Evolutionary conservation across 2,329 filamentous ascomycete genomes (phyloP), one percentile per base, ranked within the genome.

Genomic region (Exophiala spinifera): DNA sequence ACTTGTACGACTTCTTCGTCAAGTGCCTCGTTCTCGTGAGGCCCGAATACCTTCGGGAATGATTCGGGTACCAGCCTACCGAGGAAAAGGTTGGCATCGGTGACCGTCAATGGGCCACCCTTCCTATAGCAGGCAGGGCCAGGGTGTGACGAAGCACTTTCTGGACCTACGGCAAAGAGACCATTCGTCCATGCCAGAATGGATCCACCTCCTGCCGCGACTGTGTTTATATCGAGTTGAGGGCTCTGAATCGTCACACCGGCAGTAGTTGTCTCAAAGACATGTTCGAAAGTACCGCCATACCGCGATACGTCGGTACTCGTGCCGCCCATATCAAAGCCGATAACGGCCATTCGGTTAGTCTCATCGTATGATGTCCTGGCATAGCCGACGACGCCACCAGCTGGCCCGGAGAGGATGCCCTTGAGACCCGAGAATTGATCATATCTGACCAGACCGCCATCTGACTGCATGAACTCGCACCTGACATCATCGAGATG

Each of bases 391-490:
- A 96, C 91, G 0, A 96, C 91, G 37, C 91, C 91, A 28, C 90
- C 91, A n/a, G 91, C 91, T 1, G 91, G 91, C 0, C 91, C 91
- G 0, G 89, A 95, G 2, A 96, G 69, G 56, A 96, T 95, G 2
- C 89, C 90, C 64, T 87, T 85, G 3, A 96, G 74, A 0, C 91
- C 91, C 0, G 88, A 91, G 66, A 96, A 39, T 63, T 75, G 62
- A 31, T 64, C 60, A 4, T 71, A 65, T 47, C 71, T 67, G 4
- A 83, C 80, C 2, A 85, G 69, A 2, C 81, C 82, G 23, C 89
- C 89, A 60, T 94, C 89, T 8, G 87, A 91, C 70, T 95, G 90
- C 91, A 96, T 96, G 63, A 96, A 95, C 67, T 96, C 91, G 72
- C 89, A 95, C 55, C 90, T 78, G 61, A 78, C 85, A 0, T 89